Percentiles rank a stretch among this genome's conserved stretches.
Evolutionary conservation across 768 basidiomycete genomes (phyloP).

Genomic region (Tylopilus subfusipes): DNA sequence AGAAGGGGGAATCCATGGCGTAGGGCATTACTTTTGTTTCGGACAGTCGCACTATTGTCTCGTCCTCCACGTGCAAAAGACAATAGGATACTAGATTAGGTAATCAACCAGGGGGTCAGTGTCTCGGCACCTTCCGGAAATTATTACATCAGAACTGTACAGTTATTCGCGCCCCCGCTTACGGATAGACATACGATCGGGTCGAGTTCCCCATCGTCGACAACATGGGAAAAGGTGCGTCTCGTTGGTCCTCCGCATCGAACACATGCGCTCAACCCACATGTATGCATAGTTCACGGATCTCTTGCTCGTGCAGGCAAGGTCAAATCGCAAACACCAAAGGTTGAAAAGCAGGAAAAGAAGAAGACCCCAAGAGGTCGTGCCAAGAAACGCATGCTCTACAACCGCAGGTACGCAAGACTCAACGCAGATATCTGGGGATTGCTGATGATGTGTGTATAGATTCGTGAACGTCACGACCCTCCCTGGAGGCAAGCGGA

Average conservation of each 20-base stretch:
- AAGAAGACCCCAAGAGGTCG: constrained; percentile 97
- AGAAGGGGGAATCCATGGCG: neutral
- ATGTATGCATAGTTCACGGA: constrained; percentile 75
- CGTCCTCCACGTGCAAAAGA: constrained; percentile 13
- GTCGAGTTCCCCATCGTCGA: constrained; percentile 44
- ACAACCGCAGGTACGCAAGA: constrained; percentile 80
- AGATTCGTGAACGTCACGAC: constrained; percentile 95
- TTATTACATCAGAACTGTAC: constrained; percentile 41
- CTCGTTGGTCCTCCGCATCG: constrained; percentile 5
- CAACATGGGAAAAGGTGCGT: constrained; percentile 73
- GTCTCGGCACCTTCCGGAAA: constrained; percentile 30
- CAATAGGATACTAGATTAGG: constrained; percentile 21
- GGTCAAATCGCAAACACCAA: constrained; percentile 97
- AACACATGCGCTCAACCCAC: neutral
- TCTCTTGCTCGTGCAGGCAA: constrained; percentile 99
- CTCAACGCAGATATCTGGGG: fast-evolving
- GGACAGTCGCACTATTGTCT: constrained; percentile 18
- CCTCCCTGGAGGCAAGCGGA: constrained; percentile 87
- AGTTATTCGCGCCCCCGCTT: constrained; percentile 31
- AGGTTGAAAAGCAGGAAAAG: constrained; percentile 99
- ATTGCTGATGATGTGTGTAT: constrained; percentile 4
- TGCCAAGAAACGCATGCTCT: constrained; percentile 93
- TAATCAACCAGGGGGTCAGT: constrained; percentile 13
- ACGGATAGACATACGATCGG: constrained; percentile 26
- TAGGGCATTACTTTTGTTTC: constrained; percentile 24